Percentiles rank a stretch among this genome's conserved stretches.
Evolutionary conservation across 2,329 filamentous ascomycete species (phyloP).

Genomic region (Cyanodermella asteris): DNA sequence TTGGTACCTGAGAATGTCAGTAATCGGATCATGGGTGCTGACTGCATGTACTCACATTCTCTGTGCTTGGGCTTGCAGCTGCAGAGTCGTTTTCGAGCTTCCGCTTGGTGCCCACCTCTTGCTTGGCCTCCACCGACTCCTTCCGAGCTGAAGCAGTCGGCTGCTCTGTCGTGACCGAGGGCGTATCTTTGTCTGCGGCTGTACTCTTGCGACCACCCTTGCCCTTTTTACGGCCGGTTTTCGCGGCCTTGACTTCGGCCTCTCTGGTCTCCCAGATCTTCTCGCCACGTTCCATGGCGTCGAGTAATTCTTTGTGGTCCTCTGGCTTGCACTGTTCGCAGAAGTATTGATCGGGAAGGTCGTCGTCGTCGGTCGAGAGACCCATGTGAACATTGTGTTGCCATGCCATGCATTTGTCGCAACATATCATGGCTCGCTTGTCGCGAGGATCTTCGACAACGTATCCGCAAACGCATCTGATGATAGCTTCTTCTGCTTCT

Average conservation of each 20-base stretch:
- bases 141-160: too few species aligned
- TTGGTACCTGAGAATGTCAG: too few species aligned
- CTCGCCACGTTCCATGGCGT: slow-evolving; percentile 58
- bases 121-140: slow-evolving; percentile 9
- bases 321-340: slow-evolving; percentile 78
- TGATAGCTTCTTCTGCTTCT: slow-evolving; percentile 36
- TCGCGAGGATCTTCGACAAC: slow-evolving; percentile 69
- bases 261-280: slow-evolving; percentile 59
- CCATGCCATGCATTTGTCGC: slow-evolving; percentile 82
- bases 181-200: slow-evolving; percentile 20
- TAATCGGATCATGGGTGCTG: slow-evolving; percentile 1
- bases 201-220: slow-evolving; percentile 43
- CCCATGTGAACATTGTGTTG: slow-evolving; percentile 96
- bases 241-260: slow-evolving; percentile 35
- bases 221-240: slow-evolving; percentile 29
- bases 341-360: slow-evolving; percentile 67
- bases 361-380: slow-evolving; percentile 51
- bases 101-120: slow-evolving; percentile 9
- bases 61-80: neutral
- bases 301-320: slow-evolving; percentile 60
- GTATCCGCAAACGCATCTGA: slow-evolving; percentile 82
- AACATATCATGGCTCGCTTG: slow-evolving; percentile 84
- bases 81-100: neutral
- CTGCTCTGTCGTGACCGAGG: slow-evolving; percentile 7
- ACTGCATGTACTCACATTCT: slow-evolving; percentile 1